A percentile compares a stretch with the other conserved stretches of the same genome.
phyloP scores from a whole-genome alignment of 345 rosid genomes.

The Brassica nigra region DNA sequence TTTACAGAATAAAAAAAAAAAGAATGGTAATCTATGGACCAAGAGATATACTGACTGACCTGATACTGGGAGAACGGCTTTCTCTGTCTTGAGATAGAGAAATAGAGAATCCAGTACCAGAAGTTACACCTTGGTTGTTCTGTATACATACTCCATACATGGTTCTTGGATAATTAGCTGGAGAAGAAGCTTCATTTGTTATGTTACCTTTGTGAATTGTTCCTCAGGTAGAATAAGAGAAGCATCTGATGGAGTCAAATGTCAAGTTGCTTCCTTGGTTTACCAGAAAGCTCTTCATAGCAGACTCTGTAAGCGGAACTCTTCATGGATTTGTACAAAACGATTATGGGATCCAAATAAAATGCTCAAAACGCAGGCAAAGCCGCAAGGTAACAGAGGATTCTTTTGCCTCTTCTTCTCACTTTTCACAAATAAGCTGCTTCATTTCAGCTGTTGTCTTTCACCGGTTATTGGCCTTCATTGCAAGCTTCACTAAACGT shows the following conservation, averaged over 20 bases:
- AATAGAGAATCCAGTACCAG: slow-evolving; percentile 4
- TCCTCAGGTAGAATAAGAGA: background rate
- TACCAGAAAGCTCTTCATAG: slow-evolving; percentile 19
- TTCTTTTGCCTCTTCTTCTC: slow-evolving; percentile 30
- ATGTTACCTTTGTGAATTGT: background rate
- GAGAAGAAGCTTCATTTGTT: background rate
- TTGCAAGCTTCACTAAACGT: slow-evolving; percentile 78
- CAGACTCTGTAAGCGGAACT: slow-evolving; percentile 20
- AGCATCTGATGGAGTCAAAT: slow-evolving; percentile 25
- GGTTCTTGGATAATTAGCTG: slow-evolving; percentile 28
- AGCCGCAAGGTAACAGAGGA: slow-evolving; percentile 19
- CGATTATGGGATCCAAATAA: slow-evolving; percentile 2
- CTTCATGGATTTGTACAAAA: slow-evolving; percentile 30
- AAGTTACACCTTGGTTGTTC: slow-evolving; percentile 33
- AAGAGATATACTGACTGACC: background rate
- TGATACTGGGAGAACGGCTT: background rate
- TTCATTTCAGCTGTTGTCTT: slow-evolving; percentile 5
- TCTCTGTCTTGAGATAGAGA: background rate
- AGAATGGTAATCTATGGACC: background rate
- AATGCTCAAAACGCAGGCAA: background rate
- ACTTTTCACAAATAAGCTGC: slow-evolving; percentile 26
- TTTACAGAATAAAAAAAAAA: background rate
- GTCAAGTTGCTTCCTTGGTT: slow-evolving; percentile 25
- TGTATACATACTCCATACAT: slow-evolving; percentile 25
- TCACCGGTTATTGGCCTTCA: slow-evolving; percentile 71